phyloP scores from a whole-genome alignment of 352 stramenopile genomes.

The Phytopythium mirpurense region DNA sequence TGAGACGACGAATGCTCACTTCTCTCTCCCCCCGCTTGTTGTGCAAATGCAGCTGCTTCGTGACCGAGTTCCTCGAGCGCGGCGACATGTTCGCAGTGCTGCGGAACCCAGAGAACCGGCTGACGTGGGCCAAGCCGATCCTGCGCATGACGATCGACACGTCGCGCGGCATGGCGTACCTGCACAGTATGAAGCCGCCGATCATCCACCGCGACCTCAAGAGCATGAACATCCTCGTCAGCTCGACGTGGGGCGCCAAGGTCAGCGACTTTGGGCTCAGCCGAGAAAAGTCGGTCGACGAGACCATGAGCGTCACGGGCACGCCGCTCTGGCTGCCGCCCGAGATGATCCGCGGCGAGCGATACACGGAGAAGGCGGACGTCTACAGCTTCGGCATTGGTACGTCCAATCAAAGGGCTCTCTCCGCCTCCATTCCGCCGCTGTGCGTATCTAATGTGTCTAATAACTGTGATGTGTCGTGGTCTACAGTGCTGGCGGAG shows the following conservation, averaged over 20 bases:
- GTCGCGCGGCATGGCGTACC: slow-evolving; percentile 95
- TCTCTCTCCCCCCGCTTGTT: too few species aligned
- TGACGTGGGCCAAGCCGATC: slow-evolving; percentile 84
- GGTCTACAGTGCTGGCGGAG: slow-evolving; percentile 63
- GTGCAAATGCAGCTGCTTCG: slow-evolving; percentile 66
- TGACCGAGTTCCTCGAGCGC: slow-evolving; percentile 83
- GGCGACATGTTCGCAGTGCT: slow-evolving; percentile 81
- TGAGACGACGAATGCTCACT: too few species aligned
- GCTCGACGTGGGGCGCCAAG: slow-evolving; percentile 87
- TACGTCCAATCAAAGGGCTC: too few species aligned
- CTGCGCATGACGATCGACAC: slow-evolving; percentile 88
- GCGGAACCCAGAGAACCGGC: slow-evolving; percentile 70
- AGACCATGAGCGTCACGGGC: slow-evolving; percentile 91
- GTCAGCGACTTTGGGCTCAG: slow-evolving; percentile 98
- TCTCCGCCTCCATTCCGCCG: too few species aligned
- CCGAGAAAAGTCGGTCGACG: slow-evolving; percentile 93
- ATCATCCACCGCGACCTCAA: slow-evolving; percentile 99
- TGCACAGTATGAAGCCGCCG: slow-evolving; percentile 96
- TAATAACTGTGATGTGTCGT: neutral
- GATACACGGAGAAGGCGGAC: slow-evolving; percentile 86
- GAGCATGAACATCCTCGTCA: slow-evolving; percentile 89
- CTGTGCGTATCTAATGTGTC: too few species aligned
- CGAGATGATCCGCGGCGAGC: slow-evolving; percentile 87
- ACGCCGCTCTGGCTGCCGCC: slow-evolving; percentile 81
- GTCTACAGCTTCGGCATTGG: slow-evolving; percentile 88